phyloP scores from a whole-genome alignment of 1,284 basidiomycete species.

The Fistulina hepatica region DNA sequence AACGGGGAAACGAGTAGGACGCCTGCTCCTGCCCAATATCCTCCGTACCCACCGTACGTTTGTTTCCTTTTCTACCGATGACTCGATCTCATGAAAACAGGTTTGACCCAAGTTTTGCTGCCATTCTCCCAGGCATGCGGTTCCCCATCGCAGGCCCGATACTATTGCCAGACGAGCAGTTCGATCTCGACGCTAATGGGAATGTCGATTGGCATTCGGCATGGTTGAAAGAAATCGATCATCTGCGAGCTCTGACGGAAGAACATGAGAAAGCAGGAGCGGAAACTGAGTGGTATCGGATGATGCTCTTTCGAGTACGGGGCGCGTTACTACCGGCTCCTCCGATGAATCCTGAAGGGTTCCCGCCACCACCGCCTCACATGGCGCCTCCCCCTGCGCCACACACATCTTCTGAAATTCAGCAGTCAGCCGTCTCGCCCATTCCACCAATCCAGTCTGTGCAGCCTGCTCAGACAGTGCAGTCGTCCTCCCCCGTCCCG shows the following conservation, averaged over 20 bases:
- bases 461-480: slow-evolving; percentile 16
- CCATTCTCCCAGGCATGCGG: slow-evolving; percentile 58
- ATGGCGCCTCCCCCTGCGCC: slow-evolving; percentile 30
- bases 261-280: slow-evolving; percentile 72
- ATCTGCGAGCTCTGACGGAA: slow-evolving; percentile 56
- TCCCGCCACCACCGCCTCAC: slow-evolving; percentile 37
- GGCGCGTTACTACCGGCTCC: slow-evolving; percentile 54
- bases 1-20: too few species aligned
- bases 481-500: slow-evolving; percentile 1
- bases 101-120: slow-evolving; percentile 56
- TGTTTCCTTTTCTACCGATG: slow-evolving; percentile 9
- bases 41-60: slow-evolving; percentile 25
- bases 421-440: slow-evolving; percentile 24
- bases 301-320: slow-evolving; percentile 68
- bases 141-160: slow-evolving; percentile 43
- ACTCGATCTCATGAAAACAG: too few species aligned
- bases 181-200: slow-evolving; percentile 66
- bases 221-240: slow-evolving; percentile 67
- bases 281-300: slow-evolving; percentile 70
- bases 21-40: slow-evolving; percentile 46
- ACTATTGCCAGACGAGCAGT: slow-evolving; percentile 48
- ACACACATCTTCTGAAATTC: slow-evolving; percentile 27
- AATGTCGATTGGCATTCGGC: slow-evolving; percentile 68
- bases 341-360: slow-evolving; percentile 43
- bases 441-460: slow-evolving; percentile 22